Evolutionary conservation across 495 filamentous ascomycete species (phyloP).

Genomic region (Chaetomidium leptoderma): DNA sequence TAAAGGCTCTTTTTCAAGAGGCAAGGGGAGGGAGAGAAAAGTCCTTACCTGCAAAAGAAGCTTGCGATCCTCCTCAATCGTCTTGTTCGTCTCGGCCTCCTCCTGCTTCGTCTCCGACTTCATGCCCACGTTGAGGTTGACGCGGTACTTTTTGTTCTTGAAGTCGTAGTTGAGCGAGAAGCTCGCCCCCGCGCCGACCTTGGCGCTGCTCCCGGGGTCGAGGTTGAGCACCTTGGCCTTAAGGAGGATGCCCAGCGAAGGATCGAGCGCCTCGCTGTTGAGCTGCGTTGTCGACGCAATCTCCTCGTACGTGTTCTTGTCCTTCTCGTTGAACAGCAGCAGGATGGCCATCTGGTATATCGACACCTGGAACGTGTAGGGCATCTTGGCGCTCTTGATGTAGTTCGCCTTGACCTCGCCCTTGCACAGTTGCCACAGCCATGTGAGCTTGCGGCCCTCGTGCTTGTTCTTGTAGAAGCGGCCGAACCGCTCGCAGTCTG

Average conservation of each 20-base stretch:
- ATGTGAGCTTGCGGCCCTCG: constrained; percentile 90
- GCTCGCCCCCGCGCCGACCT: constrained; percentile 67
- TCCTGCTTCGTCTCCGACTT: constrained; percentile 94
- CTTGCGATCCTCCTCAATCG: constrained; percentile 96
- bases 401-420: constrained; percentile 95
- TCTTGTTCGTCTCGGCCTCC: constrained; percentile 96
- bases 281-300: constrained; percentile 77
- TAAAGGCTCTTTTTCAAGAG: too few species aligned
- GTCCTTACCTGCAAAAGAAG: constrained; percentile 90
- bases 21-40: constrained; percentile 37
- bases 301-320: constrained; percentile 80
- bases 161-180: constrained; percentile 88
- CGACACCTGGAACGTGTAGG: constrained; percentile 96
- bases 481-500: constrained; percentile 82
- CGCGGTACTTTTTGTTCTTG: constrained; percentile 94
- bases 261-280: constrained; percentile 74
- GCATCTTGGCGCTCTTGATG: constrained; percentile 77
- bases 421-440: constrained; percentile 98
- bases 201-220: constrained; percentile 56
- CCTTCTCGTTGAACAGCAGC: constrained; percentile 90
- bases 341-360: constrained; percentile 97
- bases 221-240: constrained; percentile 83
- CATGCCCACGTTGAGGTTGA: constrained; percentile 92
- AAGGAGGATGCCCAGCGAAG: constrained; percentile 73
- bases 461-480: constrained; percentile 95